These are phyloP conservation scores for Cryptosporidium muris DNA, from an alignment of 169 alveolate species.

Conservation along the genomic window DNA sequence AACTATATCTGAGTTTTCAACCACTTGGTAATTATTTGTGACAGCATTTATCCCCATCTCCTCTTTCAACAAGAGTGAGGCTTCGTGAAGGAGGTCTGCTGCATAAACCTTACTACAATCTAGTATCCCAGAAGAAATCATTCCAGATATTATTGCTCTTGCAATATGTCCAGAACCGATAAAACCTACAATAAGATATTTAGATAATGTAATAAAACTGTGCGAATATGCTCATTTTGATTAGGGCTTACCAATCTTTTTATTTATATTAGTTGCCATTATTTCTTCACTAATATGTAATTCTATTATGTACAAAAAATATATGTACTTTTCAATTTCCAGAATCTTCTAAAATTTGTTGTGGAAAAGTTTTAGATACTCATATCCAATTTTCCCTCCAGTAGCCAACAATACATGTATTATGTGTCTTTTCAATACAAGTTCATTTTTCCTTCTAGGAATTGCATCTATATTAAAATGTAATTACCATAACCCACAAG, in stretches of 20 bases:
- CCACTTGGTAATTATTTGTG: background rate
- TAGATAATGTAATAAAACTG: background rate
- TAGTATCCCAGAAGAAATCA: slow-evolving; percentile 12
- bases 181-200: slow-evolving; percentile 14
- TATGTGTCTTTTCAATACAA: too few relatives aligned
- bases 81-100: slow-evolving; percentile 1
- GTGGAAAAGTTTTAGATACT: too few relatives aligned
- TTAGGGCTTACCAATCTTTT: too few relatives aligned
- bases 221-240: too few relatives aligned
- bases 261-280: too few relatives aligned
- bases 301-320: background rate
- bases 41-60: background rate
- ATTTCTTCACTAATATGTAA: background rate
- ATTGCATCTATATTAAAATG: too few relatives aligned
- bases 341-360: too few relatives aligned
- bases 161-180: slow-evolving; percentile 68
- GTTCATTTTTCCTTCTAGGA: too few relatives aligned
- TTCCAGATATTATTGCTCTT: slow-evolving; percentile 46
- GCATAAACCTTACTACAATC: slow-evolving; percentile 3
- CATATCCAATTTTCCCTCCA: too few relatives aligned
- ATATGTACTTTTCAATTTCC: too few relatives aligned
- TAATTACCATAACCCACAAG: too few relatives aligned
- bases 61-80: background rate
- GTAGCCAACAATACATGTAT: too few relatives aligned
- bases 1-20: slow-evolving; percentile 28